Conservation (phyloP, 2,329 filamentous ascomycete species). For the Trichoderma hamatum region DNA sequence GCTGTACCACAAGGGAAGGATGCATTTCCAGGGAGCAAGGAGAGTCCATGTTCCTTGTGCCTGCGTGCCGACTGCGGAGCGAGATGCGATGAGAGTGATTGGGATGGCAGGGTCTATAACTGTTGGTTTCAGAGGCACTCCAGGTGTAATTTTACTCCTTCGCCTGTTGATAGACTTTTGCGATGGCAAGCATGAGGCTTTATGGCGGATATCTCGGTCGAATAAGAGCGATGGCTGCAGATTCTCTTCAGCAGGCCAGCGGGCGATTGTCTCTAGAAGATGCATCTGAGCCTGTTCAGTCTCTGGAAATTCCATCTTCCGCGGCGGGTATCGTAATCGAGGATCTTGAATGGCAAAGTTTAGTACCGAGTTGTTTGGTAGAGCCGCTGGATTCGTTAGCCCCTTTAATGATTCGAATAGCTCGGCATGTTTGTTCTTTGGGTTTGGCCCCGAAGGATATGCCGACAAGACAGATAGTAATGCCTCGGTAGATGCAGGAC, state of each 20-base stretch:
- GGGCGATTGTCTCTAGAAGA: slow-evolving; percentile 63
- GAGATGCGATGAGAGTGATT: slow-evolving; percentile 67
- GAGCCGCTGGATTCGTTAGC: slow-evolving; percentile 67
- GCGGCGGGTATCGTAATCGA: slow-evolving; percentile 75
- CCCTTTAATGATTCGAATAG: slow-evolving; percentile 57
- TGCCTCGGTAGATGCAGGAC: slow-evolving; percentile 77
- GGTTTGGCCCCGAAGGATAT: slow-evolving; percentile 41
- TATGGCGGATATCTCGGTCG: slow-evolving; percentile 65
- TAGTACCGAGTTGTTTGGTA: slow-evolving; percentile 72
- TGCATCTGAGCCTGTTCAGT: slow-evolving; percentile 41
- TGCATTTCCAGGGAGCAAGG: slow-evolving; percentile 87
- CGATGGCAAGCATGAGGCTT: slow-evolving; percentile 67
- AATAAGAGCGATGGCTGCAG: slow-evolving; percentile 62
- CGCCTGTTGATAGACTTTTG: slow-evolving; percentile 83
- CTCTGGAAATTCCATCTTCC: slow-evolving; percentile 51
- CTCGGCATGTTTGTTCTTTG: slow-evolving; percentile 46
- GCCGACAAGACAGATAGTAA: slow-evolving; percentile 69
- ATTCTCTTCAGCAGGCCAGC: slow-evolving; percentile 66
- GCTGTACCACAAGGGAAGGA: slow-evolving; percentile 81
- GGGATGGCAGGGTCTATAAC: slow-evolving; percentile 76
- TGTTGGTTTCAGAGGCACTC: slow-evolving; percentile 60
- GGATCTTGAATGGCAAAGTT: slow-evolving; percentile 78
- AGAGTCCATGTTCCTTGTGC: slow-evolving; percentile 77
- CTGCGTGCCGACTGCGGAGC: slow-evolving; percentile 50
- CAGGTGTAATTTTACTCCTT: slow-evolving; percentile 65